Evolutionary conservation across 2,329 filamentous ascomycete genomes (phyloP).

Genomic region (Colletotrichum karsti): DNA sequence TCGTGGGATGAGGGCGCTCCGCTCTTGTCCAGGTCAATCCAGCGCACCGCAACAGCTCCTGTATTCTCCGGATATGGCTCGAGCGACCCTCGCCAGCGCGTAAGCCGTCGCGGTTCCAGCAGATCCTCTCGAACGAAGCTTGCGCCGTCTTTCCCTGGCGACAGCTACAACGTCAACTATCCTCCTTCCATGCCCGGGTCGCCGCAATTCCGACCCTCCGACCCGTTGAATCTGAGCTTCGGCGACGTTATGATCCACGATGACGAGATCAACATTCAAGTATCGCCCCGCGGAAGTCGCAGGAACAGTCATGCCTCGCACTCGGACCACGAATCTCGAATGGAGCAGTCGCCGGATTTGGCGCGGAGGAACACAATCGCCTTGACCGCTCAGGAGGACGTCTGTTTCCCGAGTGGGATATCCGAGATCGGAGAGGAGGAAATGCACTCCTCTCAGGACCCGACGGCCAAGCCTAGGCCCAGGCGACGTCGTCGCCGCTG

Average conservation of each 20-base stretch:
- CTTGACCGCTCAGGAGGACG: conserved; percentile 80
- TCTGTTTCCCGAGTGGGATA: conserved; percentile 87
- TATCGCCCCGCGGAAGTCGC: conserved; percentile 36
- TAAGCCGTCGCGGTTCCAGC: conserved; percentile 57
- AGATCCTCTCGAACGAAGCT: conserved; percentile 59
- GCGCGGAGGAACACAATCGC: conserved; percentile 63
- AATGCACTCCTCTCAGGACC: conserved; percentile 54
- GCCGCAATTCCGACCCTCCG: conserved; percentile 58
- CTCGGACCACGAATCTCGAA: conserved; percentile 36
- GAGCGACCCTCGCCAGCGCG: conserved; percentile 31
- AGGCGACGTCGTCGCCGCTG: conserved; percentile 72
- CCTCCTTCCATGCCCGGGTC: conserved; percentile 74
- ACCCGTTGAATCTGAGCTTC: conserved; percentile 64
- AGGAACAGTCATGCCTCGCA: conserved; percentile 39
- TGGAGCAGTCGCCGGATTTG: conserved; percentile 35
- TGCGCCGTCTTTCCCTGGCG: conserved; percentile 42
- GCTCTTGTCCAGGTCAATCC: conserved; percentile 56
- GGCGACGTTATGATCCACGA: conserved; percentile 78
- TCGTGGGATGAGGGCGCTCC: conserved; percentile 61
- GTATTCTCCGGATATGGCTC: conserved; percentile 27
- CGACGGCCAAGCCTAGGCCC: conserved; percentile 35
- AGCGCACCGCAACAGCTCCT: conserved; percentile 36
- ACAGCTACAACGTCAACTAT: conserved; percentile 72
- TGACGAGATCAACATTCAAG: conserved; percentile 56
- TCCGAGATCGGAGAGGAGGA: conserved; percentile 87